Evolutionary conservation across 176 grass and related monocot species (phyloP).

Genomic region (Lolium rigidum): DNA sequence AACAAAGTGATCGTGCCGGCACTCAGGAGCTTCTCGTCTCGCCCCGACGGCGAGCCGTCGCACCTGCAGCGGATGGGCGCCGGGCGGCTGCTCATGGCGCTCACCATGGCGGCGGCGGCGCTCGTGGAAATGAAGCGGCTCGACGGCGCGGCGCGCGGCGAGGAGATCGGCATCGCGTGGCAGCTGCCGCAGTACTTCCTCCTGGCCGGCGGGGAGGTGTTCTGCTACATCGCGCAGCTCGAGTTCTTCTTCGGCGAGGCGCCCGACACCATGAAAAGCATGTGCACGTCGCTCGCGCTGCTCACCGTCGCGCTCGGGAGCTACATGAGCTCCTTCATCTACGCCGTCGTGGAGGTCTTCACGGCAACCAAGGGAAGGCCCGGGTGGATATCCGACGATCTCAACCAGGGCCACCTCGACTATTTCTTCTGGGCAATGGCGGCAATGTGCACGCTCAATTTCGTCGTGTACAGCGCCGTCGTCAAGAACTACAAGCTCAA

Average conservation of each 20-base stretch:
- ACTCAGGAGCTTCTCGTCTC: conserved; percentile 24
- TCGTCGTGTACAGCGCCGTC: conserved; percentile 58
- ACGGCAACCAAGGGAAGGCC: conserved; percentile 45
- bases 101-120: conserved; percentile 58
- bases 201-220: conserved; percentile 65
- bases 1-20: conserved; percentile 58
- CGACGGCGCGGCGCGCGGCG: conserved; percentile 29
- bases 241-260: conserved; percentile 91
- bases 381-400: conserved; percentile 83
- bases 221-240: conserved; percentile 70
- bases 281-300: conserved; percentile 72
- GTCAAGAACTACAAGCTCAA: conserved; percentile 75
- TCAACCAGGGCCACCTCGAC: conserved; percentile 82
- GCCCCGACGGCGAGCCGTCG: conserved; percentile 44
- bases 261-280: conserved; percentile 89
- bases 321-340: conserved; percentile 80
- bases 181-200: conserved; percentile 76
- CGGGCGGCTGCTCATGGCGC: conserved; percentile 56
- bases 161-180: conserved; percentile 62
- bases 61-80: conserved; percentile 76
- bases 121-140: conserved; percentile 65
- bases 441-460: conserved; percentile 67
- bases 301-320: conserved; percentile 72
- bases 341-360: conserved; percentile 54
- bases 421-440: conserved; percentile 76